A percentile compares a stretch with the other conserved stretches of the same genome.
Conservation (phyloP, 192 early-diverging fungal genomes). For the Backusella luteola region DNA sequence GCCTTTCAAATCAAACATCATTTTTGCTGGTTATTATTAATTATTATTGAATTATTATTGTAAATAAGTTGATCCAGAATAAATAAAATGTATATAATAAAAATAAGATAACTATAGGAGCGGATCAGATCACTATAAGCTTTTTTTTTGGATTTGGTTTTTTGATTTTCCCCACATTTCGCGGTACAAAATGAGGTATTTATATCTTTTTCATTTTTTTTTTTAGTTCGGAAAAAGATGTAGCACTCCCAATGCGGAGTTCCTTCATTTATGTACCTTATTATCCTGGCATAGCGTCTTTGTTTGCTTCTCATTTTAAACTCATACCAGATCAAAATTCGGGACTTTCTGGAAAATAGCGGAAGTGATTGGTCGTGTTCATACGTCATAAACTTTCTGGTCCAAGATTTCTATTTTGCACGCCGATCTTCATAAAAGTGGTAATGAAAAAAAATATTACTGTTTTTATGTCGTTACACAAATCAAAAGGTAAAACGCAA, state of each 20-base stretch:
- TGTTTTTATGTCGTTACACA: not conserved
- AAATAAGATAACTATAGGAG: not conserved
- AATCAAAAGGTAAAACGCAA: not conserved
- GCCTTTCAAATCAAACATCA: constrained; percentile 17
- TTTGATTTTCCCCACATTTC: constrained; percentile 4
- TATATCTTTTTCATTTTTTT: constrained; percentile 2
- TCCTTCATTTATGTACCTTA: constrained; percentile 2
- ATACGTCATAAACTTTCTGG: not conserved
- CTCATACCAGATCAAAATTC: not conserved
- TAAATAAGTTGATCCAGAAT: constrained; percentile 1
- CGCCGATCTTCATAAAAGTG: not conserved
- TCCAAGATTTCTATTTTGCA: not conserved
- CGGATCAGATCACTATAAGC: constrained; percentile 6
- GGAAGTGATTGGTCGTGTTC: not conserved
- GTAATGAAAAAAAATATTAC: not conserved
- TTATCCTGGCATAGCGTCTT: not conserved
- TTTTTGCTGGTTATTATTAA: not conserved
- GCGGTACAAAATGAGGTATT: not conserved
- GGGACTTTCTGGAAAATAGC: constrained; percentile 8
- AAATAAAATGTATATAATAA: not conserved
- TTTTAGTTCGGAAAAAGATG: not conserved
- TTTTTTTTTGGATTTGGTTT: not conserved
- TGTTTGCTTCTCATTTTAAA: not conserved
- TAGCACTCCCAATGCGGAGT: not conserved
- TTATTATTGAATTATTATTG: not conserved